These are phyloP conservation scores for Solanum sitiens DNA, from an alignment of 257 asterid genomes.

Conservation along the genomic window DNA sequence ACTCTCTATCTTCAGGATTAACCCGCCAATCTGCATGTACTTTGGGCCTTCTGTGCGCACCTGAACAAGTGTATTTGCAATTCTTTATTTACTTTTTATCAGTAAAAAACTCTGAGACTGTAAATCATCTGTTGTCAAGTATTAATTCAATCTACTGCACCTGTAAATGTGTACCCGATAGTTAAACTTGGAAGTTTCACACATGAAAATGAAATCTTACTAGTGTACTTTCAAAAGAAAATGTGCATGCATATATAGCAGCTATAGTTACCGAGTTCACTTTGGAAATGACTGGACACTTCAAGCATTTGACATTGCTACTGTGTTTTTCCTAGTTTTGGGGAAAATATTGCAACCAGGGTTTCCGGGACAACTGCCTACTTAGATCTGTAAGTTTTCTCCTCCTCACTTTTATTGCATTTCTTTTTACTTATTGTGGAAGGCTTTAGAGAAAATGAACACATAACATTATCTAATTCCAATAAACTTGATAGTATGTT, in stretches of 20 bases:
- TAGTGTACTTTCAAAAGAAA: neutral
- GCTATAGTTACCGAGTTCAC: neutral
- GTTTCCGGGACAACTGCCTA: neutral
- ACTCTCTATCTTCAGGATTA: constrained; percentile 76
- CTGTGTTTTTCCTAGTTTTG: neutral
- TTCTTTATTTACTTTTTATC: neutral
- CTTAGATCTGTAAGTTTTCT: neutral
- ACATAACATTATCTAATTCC: neutral
- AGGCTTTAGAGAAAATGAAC: neutral
- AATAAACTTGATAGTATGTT: neutral
- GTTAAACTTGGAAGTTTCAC: neutral
- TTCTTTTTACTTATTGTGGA: neutral
- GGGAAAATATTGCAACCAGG: neutral
- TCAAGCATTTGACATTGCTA: neutral
- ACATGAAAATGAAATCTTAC: neutral
- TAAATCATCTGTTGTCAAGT: constrained; percentile 8
- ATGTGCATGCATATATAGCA: neutral
- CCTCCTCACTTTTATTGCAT: too few species aligned
- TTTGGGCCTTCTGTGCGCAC: constrained; percentile 59
- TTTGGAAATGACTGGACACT: neutral
- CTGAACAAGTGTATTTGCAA: constrained; percentile 14
- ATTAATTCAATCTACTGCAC: neutral
- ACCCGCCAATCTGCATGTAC: constrained; percentile 95
- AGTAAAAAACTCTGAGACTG: neutral
- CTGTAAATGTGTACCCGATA: neutral